Conservation (phyloP, 441 rosid species). For the Omphalea diandra region DNA sequence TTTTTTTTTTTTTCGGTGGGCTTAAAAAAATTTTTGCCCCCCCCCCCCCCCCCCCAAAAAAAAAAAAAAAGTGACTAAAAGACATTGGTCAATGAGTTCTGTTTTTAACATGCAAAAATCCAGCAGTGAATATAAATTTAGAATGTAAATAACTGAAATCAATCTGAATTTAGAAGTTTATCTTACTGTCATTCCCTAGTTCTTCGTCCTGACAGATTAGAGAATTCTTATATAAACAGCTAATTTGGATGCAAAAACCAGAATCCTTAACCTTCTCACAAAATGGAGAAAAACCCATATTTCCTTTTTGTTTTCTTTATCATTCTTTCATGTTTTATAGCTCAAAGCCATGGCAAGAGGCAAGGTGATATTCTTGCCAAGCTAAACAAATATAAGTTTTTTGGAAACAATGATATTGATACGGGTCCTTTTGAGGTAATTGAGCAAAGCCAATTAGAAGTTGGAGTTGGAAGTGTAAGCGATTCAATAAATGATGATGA, state of each 20-base stretch:
- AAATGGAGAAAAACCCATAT: conserved; percentile 13
- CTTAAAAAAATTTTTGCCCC: no score
- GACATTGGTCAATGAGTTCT: neutral
- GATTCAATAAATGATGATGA: no score
- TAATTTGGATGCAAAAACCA: neutral
- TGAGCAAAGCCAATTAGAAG: neutral
- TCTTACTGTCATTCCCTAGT: neutral
- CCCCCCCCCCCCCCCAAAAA: no score
- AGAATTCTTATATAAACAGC: neutral
- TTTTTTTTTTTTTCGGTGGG: no score
- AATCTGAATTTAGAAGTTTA: neutral
- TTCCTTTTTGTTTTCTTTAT: conserved; percentile 25
- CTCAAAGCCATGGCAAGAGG: conserved; percentile 35
- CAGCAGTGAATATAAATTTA: neutral
- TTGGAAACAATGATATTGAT: conserved; percentile 29
- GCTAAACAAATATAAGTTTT: conserved; percentile 42
- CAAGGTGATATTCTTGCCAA: conserved; percentile 44
- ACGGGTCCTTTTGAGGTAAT: conserved; percentile 26
- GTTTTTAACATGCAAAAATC: neutral
- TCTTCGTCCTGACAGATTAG: neutral
- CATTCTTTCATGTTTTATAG: conserved; percentile 23
- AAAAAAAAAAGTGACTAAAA: neutral
- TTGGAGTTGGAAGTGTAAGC: neutral
- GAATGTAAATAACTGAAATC: neutral
- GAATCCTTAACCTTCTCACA: neutral